phyloP scores from a whole-genome alignment of 495 filamentous ascomycete genomes.

The Neurospora sp. region DNA sequence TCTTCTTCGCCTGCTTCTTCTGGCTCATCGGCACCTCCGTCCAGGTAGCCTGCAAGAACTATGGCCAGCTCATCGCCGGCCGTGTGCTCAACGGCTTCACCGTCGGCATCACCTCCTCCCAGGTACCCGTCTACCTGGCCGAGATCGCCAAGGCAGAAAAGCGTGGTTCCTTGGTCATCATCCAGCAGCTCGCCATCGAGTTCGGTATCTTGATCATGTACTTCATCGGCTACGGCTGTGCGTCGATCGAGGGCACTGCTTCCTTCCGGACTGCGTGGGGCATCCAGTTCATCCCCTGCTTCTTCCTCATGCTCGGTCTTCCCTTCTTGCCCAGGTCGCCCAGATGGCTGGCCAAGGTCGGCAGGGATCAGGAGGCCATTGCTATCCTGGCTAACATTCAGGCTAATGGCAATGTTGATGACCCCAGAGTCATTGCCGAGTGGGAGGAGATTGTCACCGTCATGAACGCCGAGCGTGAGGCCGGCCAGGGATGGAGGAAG shows the following conservation, averaged over 20 bases:
- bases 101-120: conserved; percentile 66
- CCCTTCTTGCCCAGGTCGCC: conserved; percentile 65
- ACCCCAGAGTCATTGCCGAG: conserved; percentile 61
- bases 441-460: conserved; percentile 59
- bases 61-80: conserved; percentile 57
- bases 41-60: conserved; percentile 50
- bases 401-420: conserved; percentile 49
- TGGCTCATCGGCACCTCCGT: conserved; percentile 64
- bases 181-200: conserved; percentile 70
- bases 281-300: conserved; percentile 57
- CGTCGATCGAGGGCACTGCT: conserved; percentile 47
- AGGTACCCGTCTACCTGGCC: conserved; percentile 74
- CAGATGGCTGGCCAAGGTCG: conserved; percentile 62
- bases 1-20: conserved; percentile 55
- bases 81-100: conserved; percentile 62
- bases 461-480: conserved; percentile 46
- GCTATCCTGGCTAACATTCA: conserved; percentile 60
- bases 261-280: conserved; percentile 68
- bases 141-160: conserved; percentile 60
- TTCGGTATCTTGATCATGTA: conserved; percentile 49
- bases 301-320: conserved; percentile 52
- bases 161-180: conserved; percentile 58
- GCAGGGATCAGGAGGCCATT: conserved; percentile 57
- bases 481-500: conserved; percentile 45
- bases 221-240: conserved; percentile 42